Percentiles rank a stretch among this genome's conserved stretches.
These are phyloP conservation scores for Phyllosticta citribraziliensis DNA, from an alignment of 2,329 filamentous ascomycete genomes.

Conservation along the genomic window DNA sequence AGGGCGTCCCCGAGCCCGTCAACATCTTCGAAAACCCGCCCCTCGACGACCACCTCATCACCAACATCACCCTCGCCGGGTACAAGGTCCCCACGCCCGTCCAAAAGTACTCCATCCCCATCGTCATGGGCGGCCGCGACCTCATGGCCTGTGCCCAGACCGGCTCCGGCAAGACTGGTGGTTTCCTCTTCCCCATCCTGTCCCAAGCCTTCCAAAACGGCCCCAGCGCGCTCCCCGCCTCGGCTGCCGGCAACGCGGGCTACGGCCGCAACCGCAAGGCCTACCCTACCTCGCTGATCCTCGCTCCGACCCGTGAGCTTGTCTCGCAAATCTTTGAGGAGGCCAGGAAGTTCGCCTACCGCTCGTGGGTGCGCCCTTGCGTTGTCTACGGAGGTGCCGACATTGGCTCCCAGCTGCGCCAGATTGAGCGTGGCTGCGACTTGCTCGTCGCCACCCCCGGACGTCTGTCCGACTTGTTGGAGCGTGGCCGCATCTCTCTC, in stretches of 20 bases:
- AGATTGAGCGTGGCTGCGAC: slow-evolving; percentile 97
- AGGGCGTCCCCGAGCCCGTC: slow-evolving; percentile 86
- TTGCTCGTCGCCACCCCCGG: slow-evolving; percentile 93
- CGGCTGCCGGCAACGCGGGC: slow-evolving; percentile 50
- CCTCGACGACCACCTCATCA: slow-evolving; percentile 83
- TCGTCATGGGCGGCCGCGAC: slow-evolving; percentile 95
- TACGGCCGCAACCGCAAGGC: slow-evolving; percentile 95
- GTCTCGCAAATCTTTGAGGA: slow-evolving; percentile 99
- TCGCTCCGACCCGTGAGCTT: slow-evolving; percentile 94
- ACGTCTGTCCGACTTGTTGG: slow-evolving; percentile 94
- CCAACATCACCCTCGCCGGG: slow-evolving; percentile 86
- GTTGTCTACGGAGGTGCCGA: slow-evolving; percentile 99
- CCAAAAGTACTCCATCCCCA: slow-evolving; percentile 98
- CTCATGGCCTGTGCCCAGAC: slow-evolving; percentile 99
- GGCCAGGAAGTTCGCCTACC: slow-evolving; percentile 95
- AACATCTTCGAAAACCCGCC: slow-evolving; percentile 87
- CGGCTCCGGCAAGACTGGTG: slow-evolving; percentile 98
- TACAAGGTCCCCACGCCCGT: slow-evolving; percentile 96
- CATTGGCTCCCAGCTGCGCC: slow-evolving; percentile 93
- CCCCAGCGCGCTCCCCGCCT: slow-evolving; percentile 58
- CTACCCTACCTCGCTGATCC: slow-evolving; percentile 88
- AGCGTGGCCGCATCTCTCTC: slow-evolving; percentile 95
- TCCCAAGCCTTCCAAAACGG: slow-evolving; percentile 94
- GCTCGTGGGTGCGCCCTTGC: slow-evolving; percentile 96
- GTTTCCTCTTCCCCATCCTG: slow-evolving; percentile 97